Conservation (phyloP, 495 filamentous ascomycete genomes). For the Hypomontagnella monticulosa region DNA sequence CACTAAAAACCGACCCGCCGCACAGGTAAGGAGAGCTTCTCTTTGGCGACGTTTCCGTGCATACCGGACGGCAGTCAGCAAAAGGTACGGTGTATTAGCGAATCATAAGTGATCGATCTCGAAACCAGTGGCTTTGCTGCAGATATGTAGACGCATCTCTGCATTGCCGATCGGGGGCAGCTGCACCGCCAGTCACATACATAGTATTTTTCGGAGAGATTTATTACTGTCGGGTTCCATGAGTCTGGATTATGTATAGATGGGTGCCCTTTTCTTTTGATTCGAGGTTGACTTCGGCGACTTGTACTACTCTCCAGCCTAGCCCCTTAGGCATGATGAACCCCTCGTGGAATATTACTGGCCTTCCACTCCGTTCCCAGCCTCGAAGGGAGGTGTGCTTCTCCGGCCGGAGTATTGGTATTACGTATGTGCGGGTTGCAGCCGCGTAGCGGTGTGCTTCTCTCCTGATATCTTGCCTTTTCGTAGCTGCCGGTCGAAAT, state of each 20-base stretch:
- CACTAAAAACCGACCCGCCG: conserved; percentile 2
- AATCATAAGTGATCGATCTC: conserved; percentile 26
- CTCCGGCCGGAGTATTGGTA: conserved; percentile 1
- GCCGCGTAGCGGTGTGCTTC: conserved; percentile 4
- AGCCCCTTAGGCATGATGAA: background rate
- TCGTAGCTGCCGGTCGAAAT: conserved; percentile 1
- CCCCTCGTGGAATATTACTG: conserved; percentile 4
- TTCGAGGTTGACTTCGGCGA: conserved; percentile 19
- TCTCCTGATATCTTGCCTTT: background rate
- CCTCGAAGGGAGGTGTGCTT: background rate
- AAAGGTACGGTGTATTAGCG: conserved; percentile 6
- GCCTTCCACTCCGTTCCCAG: background rate
- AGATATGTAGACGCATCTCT: conserved; percentile 17
- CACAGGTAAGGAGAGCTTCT: conserved; percentile 3
- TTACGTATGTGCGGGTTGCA: background rate
- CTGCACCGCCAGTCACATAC: conserved; percentile 18
- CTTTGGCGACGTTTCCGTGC: background rate
- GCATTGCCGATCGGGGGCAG: conserved; percentile 21
- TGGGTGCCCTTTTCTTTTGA: conserved; percentile 15
- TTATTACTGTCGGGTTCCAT: conserved; percentile 1
- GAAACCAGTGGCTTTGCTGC: conserved; percentile 4
- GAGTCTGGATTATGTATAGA: conserved; percentile 3
- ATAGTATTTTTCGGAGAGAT: background rate
- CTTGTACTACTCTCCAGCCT: conserved; percentile 22
- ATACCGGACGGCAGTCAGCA: conserved; percentile 5